Evolutionary conservation across 129 eudicot genomes (phyloP), one percentile per base, ranked within the genome.

Genomic region (Gnaphalium uliginosum): DNA sequence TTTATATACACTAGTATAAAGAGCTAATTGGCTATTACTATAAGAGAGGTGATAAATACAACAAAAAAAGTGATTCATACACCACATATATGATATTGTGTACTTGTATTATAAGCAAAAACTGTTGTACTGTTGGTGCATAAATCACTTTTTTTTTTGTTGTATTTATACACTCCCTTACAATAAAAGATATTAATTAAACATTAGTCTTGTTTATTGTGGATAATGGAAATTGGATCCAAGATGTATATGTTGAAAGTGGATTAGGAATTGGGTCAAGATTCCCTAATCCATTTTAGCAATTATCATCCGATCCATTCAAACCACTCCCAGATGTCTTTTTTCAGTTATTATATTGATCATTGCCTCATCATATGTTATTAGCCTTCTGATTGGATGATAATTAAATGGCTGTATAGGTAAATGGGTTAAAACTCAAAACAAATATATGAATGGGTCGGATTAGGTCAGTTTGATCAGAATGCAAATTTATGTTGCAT

Each of bases 231-330:
- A 51, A 50, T 72, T 58, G 62, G 25, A 62, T 72, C 72, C 62
- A 54, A 72, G 22, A 64, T 26, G 19, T 39, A n/a, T 33, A 27
- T 74, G 78, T 56, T 63, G 37, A 74, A 73, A 80, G 79, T 73
- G 83, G 83, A 80, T 75, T 68, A 68, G 83, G 83, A 57, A 73
- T 29, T 64, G 27, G 65, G 39, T 66, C 48, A 67, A 73, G 73
- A 74, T 80, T 73, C 75, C 46, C 65, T 73, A 73, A 66, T 71
- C 82, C 82, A 78, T 61, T 43, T 26, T 29, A 58, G 70, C 33
- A 68, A n/a, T 57, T 69, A 43, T 78, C 53, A 78, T 60, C 81
- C 76, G 22, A 73, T 73, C 83, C 83, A 74, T 73, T 79, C 46
- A 80, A 80, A 80, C 83, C 65, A 80, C 83, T 80, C 83, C 79